These are phyloP conservation scores for Erodium texanum DNA, from an alignment of 441 rosid genomes.

Conservation along the genomic window DNA sequence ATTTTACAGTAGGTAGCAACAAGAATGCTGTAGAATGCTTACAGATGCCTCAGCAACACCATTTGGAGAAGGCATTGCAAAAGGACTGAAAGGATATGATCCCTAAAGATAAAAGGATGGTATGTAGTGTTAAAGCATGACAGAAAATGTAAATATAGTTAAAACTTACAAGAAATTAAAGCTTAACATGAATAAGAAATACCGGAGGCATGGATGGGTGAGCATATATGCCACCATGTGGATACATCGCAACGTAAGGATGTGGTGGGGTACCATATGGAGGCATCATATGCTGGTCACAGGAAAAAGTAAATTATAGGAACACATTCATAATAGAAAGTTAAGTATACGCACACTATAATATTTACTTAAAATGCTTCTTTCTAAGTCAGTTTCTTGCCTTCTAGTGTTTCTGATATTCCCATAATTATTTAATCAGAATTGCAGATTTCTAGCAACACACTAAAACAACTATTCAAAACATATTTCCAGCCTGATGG, in stretches of 20 bases:
- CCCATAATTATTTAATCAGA: too few species aligned
- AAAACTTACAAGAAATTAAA: constrained; percentile 11
- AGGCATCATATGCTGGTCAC: constrained; percentile 83
- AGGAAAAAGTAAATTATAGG: neutral
- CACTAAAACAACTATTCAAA: too few species aligned
- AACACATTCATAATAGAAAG: too few species aligned
- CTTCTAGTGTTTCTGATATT: too few species aligned
- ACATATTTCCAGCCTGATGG: too few species aligned
- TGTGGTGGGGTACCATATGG: constrained; percentile 88
- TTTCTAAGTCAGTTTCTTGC: too few species aligned
- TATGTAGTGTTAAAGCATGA: constrained; percentile 6
- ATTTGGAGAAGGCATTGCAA: constrained; percentile 84
- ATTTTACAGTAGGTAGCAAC: neutral
- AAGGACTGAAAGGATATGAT: constrained; percentile 91
- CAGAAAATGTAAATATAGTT: constrained; percentile 5
- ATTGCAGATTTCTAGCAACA: too few species aligned
- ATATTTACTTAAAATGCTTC: too few species aligned
- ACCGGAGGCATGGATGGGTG: constrained; percentile 93
- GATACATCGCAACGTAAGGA: constrained; percentile 93
- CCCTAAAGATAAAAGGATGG: constrained; percentile 35
- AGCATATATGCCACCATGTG: constrained; percentile 83
- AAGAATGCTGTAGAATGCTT: constrained; percentile 27
- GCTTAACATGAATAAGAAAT: constrained; percentile 21
- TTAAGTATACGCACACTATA: too few species aligned
- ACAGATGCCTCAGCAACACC: constrained; percentile 74